A percentile compares a stretch with the other conserved stretches of the same genome.
Evolutionary conservation across 2,329 filamentous ascomycete genomes (phyloP).

Genomic region (Penicillium sumatraense): DNA sequence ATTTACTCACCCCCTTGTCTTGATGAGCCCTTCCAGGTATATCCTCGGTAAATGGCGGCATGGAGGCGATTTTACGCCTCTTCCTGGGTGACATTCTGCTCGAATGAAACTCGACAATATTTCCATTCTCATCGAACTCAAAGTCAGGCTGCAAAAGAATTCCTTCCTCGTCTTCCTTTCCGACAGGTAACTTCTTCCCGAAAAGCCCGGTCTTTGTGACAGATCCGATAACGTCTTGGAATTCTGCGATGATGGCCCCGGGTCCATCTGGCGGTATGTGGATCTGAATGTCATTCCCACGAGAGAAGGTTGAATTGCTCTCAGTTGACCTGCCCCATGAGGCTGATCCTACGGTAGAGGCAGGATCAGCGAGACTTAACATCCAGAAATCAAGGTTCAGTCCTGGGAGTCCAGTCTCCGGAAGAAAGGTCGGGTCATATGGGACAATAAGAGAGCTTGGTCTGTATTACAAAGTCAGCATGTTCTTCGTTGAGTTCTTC

Average conservation of each 20-base stretch:
- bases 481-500: background rate
- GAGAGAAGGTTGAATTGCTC: conserved; percentile 33
- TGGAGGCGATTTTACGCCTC: conserved; percentile 6
- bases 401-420: conserved; percentile 65
- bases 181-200: conserved; percentile 26
- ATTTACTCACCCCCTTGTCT: conserved; percentile 8
- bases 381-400: conserved; percentile 60
- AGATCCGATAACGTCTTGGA: conserved; percentile 50
- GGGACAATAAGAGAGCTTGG: conserved; percentile 67
- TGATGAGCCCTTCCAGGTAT: background rate
- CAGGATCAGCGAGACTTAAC: conserved; percentile 41
- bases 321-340: conserved; percentile 41
- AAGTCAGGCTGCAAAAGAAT: conserved; percentile 61
- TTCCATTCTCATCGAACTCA: conserved; percentile 65
- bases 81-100: conserved; percentile 16
- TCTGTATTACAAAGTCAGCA: conserved; percentile 61
- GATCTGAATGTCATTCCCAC: conserved; percentile 40
- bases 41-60: conserved; percentile 1
- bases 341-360: conserved; percentile 36
- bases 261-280: conserved; percentile 55
- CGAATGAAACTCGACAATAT: conserved; percentile 55
- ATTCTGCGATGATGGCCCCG: conserved; percentile 44
- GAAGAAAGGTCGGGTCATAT: conserved; percentile 82
- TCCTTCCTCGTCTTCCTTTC: conserved; percentile 48
- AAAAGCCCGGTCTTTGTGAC: conserved; percentile 36